Evolutionary conservation across 1,284 basidiomycete species (phyloP), one percentile per base, ranked within the genome.

Genomic region (Porodaedalea pini): DNA sequence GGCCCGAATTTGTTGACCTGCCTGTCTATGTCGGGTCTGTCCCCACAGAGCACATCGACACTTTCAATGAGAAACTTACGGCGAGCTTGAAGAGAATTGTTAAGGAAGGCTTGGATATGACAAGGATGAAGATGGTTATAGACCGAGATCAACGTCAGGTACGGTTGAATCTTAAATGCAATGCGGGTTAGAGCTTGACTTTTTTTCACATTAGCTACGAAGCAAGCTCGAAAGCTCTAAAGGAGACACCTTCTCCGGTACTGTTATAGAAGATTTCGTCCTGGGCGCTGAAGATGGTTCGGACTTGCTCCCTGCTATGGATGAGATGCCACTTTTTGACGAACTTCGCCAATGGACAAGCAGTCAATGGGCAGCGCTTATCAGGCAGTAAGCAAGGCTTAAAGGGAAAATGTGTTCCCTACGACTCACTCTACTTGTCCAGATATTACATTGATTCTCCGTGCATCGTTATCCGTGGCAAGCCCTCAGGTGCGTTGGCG

Each of bases 121-220:
- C 87, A 31, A 78, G 97, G 25, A 98, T 99, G 88, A 71, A 73
- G 17, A 89, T 92, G 82, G 78, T 98, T 19, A 86, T 99, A 56
- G 83, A 88, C 63, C 78, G 94, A 36, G 93, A 98, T 67, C 89
- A 92, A 71, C 83, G 92, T 60, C 92, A 94, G 77, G 88, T 89
- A 64, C 49, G 70, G 51, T 8, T 17, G 56, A 55, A 36, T 21
- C 10, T 52, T 1, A 11, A 34, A 36, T 41, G 13, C 44, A 34
- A 36, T 36, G 13, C 13, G 21, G 17, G 27, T 37, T 19, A 45
- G 41, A 49, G 31, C 17, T 56, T 32, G 56, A 37, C 21, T 44
- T 27, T 45, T 11, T 34, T 21, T 60, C 39, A 48, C 47, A 45
- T 29, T 61, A 90, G 88, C 73, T 92, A 23, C 85, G 85, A 54